Evolutionary conservation across 768 basidiomycete genomes (phyloP), one percentile per base, ranked within the genome.

Genomic region (Lactarius psammicola): DNA sequence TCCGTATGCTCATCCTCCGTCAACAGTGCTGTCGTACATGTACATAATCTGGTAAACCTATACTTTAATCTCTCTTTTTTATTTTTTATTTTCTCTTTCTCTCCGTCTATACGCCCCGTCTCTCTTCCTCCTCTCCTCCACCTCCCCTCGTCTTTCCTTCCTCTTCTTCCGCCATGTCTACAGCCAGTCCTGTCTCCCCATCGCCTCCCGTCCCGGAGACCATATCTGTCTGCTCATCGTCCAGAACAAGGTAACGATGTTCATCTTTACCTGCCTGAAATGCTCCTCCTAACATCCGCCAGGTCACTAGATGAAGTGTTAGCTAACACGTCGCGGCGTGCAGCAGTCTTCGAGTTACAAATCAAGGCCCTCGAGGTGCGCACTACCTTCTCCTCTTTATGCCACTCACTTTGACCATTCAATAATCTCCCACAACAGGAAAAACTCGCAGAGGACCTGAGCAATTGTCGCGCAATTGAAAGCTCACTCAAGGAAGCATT

Each of bases 381-480:
- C 31, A n/a, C 33, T 17, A 8, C 18, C 23, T 9, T 34, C 1
- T 36, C 18, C 3, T 26, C 64, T 2, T 40, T 18, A 23, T 61
- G 42, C 59, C 60, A 57, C 60, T 18, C 6, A 31, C 34, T 31
- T 57, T 13, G 2, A 31, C 23, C 18, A 6, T 23, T 33, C 17
- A 6, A 17, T n/a, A 5, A 34, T 26, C 40, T 38, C 44, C 7
- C 49, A n/a, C 40, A 13, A 56, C 70, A 91, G 89, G 80, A 80
- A 60, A 85, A 84, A 72, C 81, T 92, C 31, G 81, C 87, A 34
- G 85, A 89, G 70, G 84, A 87, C 73, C 76, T 92, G 57, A 86
- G 86, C 72, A 90, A 91, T 72, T 90, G 89, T 60, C 80, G 87
- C 61, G 86, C 87, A 15, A 87, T 92, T 68, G 88, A 92, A 68